phyloP scores from a whole-genome alignment of 1,284 basidiomycete genomes.

The Leucoagaricus sp. region DNA sequence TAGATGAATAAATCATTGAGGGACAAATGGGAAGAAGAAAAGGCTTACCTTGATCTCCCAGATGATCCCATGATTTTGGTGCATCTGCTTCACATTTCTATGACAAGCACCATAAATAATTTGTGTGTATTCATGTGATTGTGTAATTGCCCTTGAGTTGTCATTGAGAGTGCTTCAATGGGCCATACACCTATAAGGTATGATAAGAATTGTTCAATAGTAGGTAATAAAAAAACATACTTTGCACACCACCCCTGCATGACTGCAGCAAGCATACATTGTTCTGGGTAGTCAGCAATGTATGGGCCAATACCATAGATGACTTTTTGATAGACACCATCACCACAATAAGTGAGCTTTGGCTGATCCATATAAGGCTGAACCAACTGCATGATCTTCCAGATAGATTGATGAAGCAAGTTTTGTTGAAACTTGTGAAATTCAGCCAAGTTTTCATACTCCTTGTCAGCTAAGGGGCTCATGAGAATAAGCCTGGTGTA shows the following conservation, averaged over 20 bases:
- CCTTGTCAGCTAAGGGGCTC: too few species aligned
- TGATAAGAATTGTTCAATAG: not conserved
- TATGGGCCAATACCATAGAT: constrained; percentile 28
- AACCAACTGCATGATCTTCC: not conserved
- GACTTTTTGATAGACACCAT: not conserved
- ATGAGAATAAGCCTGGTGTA: too few species aligned
- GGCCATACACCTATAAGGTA: not conserved
- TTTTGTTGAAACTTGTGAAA: not conserved
- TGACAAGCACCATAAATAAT: too few species aligned
- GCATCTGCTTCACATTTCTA: not conserved
- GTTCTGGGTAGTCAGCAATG: constrained; percentile 40
- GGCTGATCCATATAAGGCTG: not conserved
- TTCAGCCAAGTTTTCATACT: too few species aligned
- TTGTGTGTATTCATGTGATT: too few species aligned
- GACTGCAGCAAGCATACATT: constrained; percentile 29
- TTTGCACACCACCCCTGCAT: constrained; percentile 35
- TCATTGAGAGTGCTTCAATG: not conserved
- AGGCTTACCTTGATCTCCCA: not conserved
- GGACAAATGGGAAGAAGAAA: not conserved
- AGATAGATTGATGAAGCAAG: constrained; percentile 22
- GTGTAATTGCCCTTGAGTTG: not conserved
- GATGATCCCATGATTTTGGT: not conserved
- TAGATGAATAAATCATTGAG: too few species aligned
- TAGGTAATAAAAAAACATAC: constrained; percentile 21
- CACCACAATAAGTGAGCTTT: not conserved